These are phyloP conservation scores for Oidiodendron maius DNA, from an alignment of 495 filamentous ascomycete genomes.

Conservation along the genomic window DNA sequence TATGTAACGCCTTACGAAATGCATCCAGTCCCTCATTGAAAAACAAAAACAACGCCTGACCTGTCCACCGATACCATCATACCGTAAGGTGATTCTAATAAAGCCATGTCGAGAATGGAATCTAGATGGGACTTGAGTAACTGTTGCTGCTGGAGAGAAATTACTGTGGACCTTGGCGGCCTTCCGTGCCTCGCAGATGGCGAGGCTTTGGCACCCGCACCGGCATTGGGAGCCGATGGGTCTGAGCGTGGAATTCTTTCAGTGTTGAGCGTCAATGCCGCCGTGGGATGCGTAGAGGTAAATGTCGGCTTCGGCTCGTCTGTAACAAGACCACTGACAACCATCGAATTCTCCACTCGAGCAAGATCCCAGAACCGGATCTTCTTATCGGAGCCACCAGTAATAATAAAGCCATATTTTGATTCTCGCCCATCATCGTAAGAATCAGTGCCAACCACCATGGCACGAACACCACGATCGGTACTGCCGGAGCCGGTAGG, in stretches of 20 bases:
- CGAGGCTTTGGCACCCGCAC: conserved; percentile 27
- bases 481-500: conserved; percentile 39
- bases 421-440: conserved; percentile 54
- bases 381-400: conserved; percentile 83
- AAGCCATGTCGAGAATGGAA: conserved; percentile 77
- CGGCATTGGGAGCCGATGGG: conserved; percentile 32
- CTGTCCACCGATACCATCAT: conserved; percentile 91
- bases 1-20: conserved; percentile 15
- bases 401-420: conserved; percentile 67
- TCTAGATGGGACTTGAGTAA: conserved; percentile 84
- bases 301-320: conserved; percentile 71
- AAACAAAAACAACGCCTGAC: conserved; percentile 88
- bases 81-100: conserved; percentile 83
- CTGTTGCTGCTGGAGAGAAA: conserved; percentile 81
- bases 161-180: conserved; percentile 75
- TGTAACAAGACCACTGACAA: conserved; percentile 71
- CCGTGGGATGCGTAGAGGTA: conserved; percentile 59
- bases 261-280: conserved; percentile 62
- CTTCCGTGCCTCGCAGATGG: conserved; percentile 31
- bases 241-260: conserved; percentile 56
- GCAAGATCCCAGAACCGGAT: conserved; percentile 88
- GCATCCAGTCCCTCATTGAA: conserved; percentile 43
- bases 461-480: conserved; percentile 55
- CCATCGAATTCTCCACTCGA: conserved; percentile 62
- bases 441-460: conserved; percentile 45